Conservation (phyloP, 2,329 filamentous ascomycete species). For the Talaromyces marneffei region DNA sequence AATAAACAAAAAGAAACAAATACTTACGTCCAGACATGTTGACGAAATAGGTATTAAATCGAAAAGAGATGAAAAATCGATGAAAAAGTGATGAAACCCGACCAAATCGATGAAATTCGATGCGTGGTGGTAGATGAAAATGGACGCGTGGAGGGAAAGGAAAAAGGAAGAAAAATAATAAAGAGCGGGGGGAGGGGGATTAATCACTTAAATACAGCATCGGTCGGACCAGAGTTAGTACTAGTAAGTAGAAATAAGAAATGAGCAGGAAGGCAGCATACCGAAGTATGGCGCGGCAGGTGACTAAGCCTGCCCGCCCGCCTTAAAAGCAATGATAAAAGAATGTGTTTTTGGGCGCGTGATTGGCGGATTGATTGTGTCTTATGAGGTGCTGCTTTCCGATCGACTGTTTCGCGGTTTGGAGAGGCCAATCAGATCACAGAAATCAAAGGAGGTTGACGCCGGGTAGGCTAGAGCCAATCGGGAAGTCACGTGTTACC, state of each 20-base stretch:
- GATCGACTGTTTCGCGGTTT: conserved; percentile 22
- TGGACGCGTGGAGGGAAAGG: conserved; percentile 7
- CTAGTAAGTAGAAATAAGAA: background rate
- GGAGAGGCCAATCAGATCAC: background rate
- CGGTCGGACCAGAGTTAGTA: background rate
- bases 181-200: conserved; percentile 16
- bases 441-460: background rate
- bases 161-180: conserved; percentile 15
- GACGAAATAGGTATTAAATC: conserved; percentile 11
- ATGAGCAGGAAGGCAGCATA: background rate
- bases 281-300: background rate
- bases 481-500: background rate
- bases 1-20: background rate
- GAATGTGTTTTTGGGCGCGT: conserved; percentile 17
- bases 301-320: conserved; percentile 17
- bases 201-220: conserved; percentile 18
- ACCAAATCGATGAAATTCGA: background rate
- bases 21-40: conserved; percentile 41
- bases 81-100: background rate
- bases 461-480: background rate
- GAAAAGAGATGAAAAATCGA: conserved; percentile 11
- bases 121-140: background rate
- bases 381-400: conserved; percentile 39
- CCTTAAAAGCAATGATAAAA: background rate
- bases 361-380: conserved; percentile 35